Percentiles rank a stretch among this genome's conserved stretches.
These are phyloP conservation scores for Fraxinus platypoda DNA, from an alignment of 305 asterid species.

Conservation along the genomic window DNA sequence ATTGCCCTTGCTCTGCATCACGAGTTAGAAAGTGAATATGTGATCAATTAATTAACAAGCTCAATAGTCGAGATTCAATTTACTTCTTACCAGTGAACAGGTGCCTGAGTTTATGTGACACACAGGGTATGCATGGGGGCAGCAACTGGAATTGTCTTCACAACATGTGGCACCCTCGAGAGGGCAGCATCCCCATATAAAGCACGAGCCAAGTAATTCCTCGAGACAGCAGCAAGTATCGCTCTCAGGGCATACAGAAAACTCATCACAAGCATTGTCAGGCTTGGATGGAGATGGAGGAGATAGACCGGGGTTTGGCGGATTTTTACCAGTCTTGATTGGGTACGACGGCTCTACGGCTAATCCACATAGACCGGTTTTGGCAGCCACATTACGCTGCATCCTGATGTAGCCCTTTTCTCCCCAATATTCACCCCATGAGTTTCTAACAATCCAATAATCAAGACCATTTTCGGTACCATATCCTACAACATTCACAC, in stretches of 20 bases:
- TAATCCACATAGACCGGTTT: conserved; percentile 68
- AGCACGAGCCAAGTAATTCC: conserved; percentile 46
- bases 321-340: conserved; percentile 56
- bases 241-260: conserved; percentile 57
- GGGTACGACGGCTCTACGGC: conserved; percentile 83
- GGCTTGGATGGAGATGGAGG: conserved; percentile 79
- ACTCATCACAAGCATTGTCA: conserved; percentile 57
- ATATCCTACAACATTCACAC: conserved; percentile 74
- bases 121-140: conserved; percentile 87
- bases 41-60: background rate
- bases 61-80: background rate
- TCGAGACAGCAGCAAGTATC: conserved; percentile 82
- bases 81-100: conserved; percentile 63
- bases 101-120: conserved; percentile 70
- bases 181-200: conserved; percentile 94
- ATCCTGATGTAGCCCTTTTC: conserved; percentile 76
- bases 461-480: conserved; percentile 62
- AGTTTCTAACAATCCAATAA: conserved; percentile 86
- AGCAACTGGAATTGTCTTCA: conserved; percentile 82
- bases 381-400: conserved; percentile 55
- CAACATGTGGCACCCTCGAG: conserved; percentile 85
- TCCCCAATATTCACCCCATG: conserved; percentile 89
- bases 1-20: conserved; percentile 61
- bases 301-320: conserved; percentile 87
- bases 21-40: background rate